phyloP scores from a whole-genome alignment of 495 filamentous ascomycete species.

The Penicillium paxilli region DNA sequence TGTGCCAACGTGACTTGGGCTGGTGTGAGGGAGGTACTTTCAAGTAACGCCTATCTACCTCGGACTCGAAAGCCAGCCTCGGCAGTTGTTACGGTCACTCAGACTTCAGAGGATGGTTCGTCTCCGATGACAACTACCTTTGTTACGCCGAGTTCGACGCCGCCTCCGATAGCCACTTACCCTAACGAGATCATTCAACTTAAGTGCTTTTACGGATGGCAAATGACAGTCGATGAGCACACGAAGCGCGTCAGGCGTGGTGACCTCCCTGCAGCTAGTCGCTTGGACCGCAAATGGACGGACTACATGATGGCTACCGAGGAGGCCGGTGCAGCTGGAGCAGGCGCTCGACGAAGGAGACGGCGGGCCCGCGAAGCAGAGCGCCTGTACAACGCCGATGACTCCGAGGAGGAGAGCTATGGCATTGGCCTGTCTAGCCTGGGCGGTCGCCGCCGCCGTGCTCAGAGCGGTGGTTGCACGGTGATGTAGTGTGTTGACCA shows the following conservation, averaged over 20 bases:
- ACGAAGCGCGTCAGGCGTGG: conserved; percentile 78
- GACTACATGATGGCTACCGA: conserved; percentile 91
- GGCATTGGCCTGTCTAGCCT: conserved; percentile 24
- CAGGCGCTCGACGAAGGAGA: conserved; percentile 63
- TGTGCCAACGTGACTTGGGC: conserved; percentile 91
- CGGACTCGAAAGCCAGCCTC: conserved; percentile 31
- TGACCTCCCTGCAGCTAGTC: conserved; percentile 65
- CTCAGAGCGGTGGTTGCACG: conserved; percentile 54
- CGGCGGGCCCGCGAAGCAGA: conserved; percentile 76
- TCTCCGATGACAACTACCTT: conserved; percentile 27
- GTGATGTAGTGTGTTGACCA: conserved; percentile 50
- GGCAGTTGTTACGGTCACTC: conserved; percentile 28
- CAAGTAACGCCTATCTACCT: conserved; percentile 71
- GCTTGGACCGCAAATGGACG: conserved; percentile 87
- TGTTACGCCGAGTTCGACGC: conserved; percentile 32
- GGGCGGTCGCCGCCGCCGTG: conserved; percentile 47
- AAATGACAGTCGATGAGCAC: conserved; percentile 92
- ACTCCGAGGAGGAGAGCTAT: conserved; percentile 58
- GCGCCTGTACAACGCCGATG: conserved; percentile 68
- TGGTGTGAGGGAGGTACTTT: conserved; percentile 82
- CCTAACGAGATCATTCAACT: conserved; percentile 76
- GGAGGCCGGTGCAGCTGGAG: conserved; percentile 73
- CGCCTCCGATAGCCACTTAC: conserved; percentile 42
- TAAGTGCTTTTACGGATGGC: conserved; percentile 94
- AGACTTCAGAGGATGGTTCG: conserved; percentile 28